Percentiles rank a stretch among this genome's conserved stretches.
Conservation (phyloP, 192 early-diverging fungal species). For the Coemansia aciculifera region DNA sequence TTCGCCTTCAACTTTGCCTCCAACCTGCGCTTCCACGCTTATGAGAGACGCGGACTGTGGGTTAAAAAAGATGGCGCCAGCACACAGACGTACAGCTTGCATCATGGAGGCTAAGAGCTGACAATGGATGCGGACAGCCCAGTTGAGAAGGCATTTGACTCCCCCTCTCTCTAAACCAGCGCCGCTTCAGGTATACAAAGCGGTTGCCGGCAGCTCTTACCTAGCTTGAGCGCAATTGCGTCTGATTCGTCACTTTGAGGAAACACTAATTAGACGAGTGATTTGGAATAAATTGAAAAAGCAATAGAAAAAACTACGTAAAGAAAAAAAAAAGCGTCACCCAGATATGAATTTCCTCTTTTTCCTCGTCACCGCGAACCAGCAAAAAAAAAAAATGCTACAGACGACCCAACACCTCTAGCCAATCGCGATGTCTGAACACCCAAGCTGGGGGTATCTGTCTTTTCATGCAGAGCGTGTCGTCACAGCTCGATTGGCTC, state of each 20-base stretch:
- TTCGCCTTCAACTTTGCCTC: not conserved
- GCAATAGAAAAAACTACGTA: not conserved
- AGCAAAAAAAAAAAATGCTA: slow-evolving; percentile 8
- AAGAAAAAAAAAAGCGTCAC: not conserved
- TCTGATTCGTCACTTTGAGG: not conserved
- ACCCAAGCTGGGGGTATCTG: not conserved
- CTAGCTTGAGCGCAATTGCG: slow-evolving; percentile 3
- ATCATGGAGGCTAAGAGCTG: not conserved
- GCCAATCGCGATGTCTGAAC: not conserved
- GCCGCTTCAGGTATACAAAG: not conserved
- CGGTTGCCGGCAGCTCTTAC: not conserved
- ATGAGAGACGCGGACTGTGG: not conserved
- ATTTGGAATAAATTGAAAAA: slow-evolving; percentile 10
- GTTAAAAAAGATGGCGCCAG: not conserved
- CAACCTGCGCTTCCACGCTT: not conserved
- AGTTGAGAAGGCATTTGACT: not conserved
- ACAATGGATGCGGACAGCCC: not conserved
- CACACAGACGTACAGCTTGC: not conserved
- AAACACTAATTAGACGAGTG: not conserved
- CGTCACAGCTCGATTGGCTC: slow-evolving; percentile 8
- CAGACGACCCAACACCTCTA: not conserved
- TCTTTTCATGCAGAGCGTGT: not conserved
- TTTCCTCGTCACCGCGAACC: not conserved
- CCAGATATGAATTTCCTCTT: not conserved
- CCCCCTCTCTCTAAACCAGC: not conserved